phyloP scores from a whole-genome alignment of 2,329 filamentous ascomycete species.

The Botrytis porri region DNA sequence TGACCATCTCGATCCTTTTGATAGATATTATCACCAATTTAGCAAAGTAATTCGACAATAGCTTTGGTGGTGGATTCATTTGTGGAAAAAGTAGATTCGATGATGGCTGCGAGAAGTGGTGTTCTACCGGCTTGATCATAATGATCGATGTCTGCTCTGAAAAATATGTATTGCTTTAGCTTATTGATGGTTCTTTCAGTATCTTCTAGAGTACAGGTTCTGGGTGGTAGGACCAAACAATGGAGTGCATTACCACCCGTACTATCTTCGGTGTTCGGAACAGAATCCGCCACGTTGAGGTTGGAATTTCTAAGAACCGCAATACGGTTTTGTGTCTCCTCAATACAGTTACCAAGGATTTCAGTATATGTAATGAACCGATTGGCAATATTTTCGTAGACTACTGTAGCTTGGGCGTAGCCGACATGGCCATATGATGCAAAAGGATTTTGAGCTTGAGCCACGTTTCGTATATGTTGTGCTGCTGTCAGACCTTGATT shows the following conservation, averaged over 20 bases:
- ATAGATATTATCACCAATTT: slow-evolving; percentile 7
- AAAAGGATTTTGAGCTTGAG: slow-evolving; percentile 11
- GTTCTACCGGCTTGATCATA: slow-evolving; percentile 16
- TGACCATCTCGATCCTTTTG: slow-evolving; percentile 11
- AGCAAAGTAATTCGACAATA: background rate
- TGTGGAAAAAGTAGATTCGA: background rate
- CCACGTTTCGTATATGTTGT: slow-evolving; percentile 14
- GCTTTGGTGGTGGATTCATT: slow-evolving; percentile 7
- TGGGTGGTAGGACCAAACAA: background rate
- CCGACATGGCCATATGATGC: slow-evolving; percentile 14
- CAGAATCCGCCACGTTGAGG: background rate
- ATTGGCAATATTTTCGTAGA: slow-evolving; percentile 17
- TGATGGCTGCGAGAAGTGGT: slow-evolving; percentile 13
- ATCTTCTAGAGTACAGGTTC: slow-evolving; percentile 8
- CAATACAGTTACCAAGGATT: background rate
- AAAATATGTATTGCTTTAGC: slow-evolving; percentile 6
- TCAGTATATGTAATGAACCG: slow-evolving; percentile 3
- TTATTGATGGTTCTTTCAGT: background rate
- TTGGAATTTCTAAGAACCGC: slow-evolving; percentile 2
- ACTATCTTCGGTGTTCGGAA: slow-evolving; percentile 4
- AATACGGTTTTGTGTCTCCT: slow-evolving; percentile 12
- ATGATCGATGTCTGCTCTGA: slow-evolving; percentile 15
- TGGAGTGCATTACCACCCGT: slow-evolving; percentile 3
- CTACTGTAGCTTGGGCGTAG: slow-evolving; percentile 13
- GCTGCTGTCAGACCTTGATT: slow-evolving; percentile 17